Evolutionary conservation across 2,329 filamentous ascomycete species (phyloP), one percentile per base, ranked within the genome.

Genomic region (Aspergillus proliferans): DNA sequence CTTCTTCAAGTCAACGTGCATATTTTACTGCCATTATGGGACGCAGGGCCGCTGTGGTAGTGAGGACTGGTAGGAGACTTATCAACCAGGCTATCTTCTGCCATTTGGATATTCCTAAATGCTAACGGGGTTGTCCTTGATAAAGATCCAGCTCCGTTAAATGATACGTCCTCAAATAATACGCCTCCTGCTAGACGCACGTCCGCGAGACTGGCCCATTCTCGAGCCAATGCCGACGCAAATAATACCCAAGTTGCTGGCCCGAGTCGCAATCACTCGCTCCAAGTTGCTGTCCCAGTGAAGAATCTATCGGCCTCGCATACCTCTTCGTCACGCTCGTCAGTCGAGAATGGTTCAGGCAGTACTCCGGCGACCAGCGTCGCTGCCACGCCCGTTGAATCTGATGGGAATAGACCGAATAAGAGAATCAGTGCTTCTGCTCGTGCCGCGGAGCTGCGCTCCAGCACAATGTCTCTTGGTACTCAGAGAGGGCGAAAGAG

Each of bases 341-440:
- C 73, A 2, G 54, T 64, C 26, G 67, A 68, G 5, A 67, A 68
- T 30, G 63, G 63, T 8, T 65, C 67, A 26, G 63, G 72, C 34
- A 82, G 81, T 50, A 86, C 84, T 3, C 82, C 83, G 4, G 78
- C 73, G 34, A 86, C 84, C 18, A 84, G 80, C 63, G 72, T 76
- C 47, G 70, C 73, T 43, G 73, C 71, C 15, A 84, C 82, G 8
- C 82, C 81, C 3, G 74, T 71, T 19, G 69, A 72, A 21, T 73
- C 73, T 12, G 63, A 68, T 45, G 58, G 58, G 24, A 63, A 55
- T 18, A 51, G 48, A 10, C 42, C 58, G 52, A 61, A 52, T 28
- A 61, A 59, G 36, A 60, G 68, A 26, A 60, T 75, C n/a, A 71
- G 68, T 55, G 71, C 75, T 21, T 69, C 73, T 9, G 68, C 69